Base-by-base conservation (phyloP, 257 asterid genomes). In the Solanum piurae region DNA sequence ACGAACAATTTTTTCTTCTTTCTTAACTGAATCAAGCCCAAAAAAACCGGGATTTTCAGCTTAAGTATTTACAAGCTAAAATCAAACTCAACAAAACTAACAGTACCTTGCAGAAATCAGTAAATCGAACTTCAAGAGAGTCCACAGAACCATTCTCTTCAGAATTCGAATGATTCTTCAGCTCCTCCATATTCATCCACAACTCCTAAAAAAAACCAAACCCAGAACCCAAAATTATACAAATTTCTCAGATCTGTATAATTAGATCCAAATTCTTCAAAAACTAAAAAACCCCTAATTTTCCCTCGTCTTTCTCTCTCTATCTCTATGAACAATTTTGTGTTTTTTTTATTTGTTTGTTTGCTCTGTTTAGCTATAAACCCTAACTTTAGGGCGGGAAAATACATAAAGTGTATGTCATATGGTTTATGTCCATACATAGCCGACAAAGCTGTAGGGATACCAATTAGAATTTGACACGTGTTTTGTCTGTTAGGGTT, bases 101-200 rank as follows among this genome's bases (percentile, higher is more conserved):
- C 5, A 37, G 93, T 21, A 89, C 99, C 99, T 94, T 92, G 96
- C 95, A 95, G 79, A 96, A 95, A 86, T 91, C 85, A 33, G 90
- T 76, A 83, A 96, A 96, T 71, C 98, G 95, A 89, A 93, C 92
- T 90, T 94, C 96, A 90, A 93, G 86, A 69, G 93, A 58, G 69
- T 44, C 85, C 55, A 9, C 33, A 40, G 79, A 16, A 34, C 80
- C 85, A 80, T 16, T 46, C 9, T 80, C 68, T 29, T 49, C 68
- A 29, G 68, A 33, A 72, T 33, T 18, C 8, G 42, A 72, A 33
- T 18, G 6, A 72, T 33, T 80, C 55, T 18, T 80, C 40, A 29
- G 68, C 69, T 80, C 85, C 40, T 16, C 69, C 85, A 80, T 49
- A 29, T 36, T 46, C 36, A 34, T 13, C 76, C 23, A 40, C 10